Evolutionary conservation across 768 basidiomycete genomes (phyloP).

Genomic region (Lentinus tigrinus): DNA sequence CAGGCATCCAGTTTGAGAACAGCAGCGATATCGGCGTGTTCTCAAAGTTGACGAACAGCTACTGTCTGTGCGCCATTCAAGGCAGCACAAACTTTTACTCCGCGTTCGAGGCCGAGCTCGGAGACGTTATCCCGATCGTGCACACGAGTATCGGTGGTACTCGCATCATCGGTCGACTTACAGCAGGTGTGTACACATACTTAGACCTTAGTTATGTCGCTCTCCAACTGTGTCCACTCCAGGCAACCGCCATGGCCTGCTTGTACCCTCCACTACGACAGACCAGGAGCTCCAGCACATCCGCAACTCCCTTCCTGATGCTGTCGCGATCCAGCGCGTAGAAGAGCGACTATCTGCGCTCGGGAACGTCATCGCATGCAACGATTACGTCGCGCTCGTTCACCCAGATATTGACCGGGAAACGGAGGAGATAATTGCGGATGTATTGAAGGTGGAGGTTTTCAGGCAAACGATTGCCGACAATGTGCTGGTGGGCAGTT

Average conservation of each 20-base stretch:
- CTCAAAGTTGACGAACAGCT: conserved; percentile 95
- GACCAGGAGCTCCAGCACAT: conserved; percentile 99
- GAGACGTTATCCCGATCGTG: conserved; percentile 92
- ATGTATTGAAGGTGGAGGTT: conserved; percentile 98
- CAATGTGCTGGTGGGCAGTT: conserved; percentile 95
- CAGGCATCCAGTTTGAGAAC: conserved; percentile 93
- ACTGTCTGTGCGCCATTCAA: conserved; percentile 92
- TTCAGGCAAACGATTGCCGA: conserved; percentile 97
- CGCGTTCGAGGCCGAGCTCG: conserved; percentile 91
- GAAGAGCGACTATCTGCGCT: conserved; percentile 97
- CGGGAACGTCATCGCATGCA: conserved; percentile 97
- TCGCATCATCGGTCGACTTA: conserved; percentile 88
- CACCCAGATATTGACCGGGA: conserved; percentile 98
- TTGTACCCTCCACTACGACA: conserved; percentile 93
- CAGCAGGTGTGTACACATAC: conserved; percentile 65
- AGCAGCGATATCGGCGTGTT: conserved; percentile 96
- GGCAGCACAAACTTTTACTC: conserved; percentile 98
- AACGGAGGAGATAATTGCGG: conserved; percentile 99
- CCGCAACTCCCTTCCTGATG: conserved; percentile 89
- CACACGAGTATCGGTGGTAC: conserved; percentile 95
- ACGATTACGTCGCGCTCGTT: conserved; percentile 98
- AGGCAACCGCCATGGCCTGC: conserved; percentile 96
- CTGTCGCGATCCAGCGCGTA: conserved; percentile 92
- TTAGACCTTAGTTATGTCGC: neutral
- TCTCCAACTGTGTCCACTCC: neutral